Evolutionary conservation across 1,284 basidiomycete species (phyloP), one percentile per base, ranked within the genome.

Genomic region (Rhizoctonia solani): DNA sequence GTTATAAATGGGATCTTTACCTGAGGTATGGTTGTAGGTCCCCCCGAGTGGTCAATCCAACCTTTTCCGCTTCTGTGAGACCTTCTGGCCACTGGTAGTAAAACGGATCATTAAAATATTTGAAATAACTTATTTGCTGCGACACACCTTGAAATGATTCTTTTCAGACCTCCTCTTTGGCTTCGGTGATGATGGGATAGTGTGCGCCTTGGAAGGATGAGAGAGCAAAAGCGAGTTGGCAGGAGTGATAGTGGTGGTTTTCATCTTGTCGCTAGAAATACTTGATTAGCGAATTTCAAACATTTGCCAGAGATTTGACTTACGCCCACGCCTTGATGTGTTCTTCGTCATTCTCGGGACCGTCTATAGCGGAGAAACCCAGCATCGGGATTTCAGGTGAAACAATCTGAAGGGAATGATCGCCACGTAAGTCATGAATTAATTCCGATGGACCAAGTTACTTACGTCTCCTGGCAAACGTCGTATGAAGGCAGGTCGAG

Each of bases 11-110:
- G n/a, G 16, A 1, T 8, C 11, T n/a, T 11, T 61, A 61, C 56
- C 56, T 61, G 9, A 61, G 56, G 29, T 61, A 61, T 4, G 56
- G 56, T 29, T 61, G 56, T 8, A 61, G 30, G 32, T 49, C 50
- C 29, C 56, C 56, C 9, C 56, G 41, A 23, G 56, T 39, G 4
- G 56, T 61, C 42, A 61, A 23, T 13, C 56, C 56, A 3, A 61
- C 25, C 30, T 61, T 61, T 29, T 61, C 56, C 21, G 47, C 19
- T n/a, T 61, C 44, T 1, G 56, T 49, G 11, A 61, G 9, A 4
- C 56, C 56, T 9, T 47, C 56, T 14, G 56, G 56, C 56, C 56
- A 61, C 56, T 61, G 46, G 8, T 16, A 8, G 37, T 8, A 39
- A 8, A 8, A 39, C 37, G 8, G 37, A 39, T 8, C 37, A 16